Evolutionary conservation across 2,329 filamentous ascomycete genomes (phyloP).

Genomic region (Nothopassalora personata): DNA sequence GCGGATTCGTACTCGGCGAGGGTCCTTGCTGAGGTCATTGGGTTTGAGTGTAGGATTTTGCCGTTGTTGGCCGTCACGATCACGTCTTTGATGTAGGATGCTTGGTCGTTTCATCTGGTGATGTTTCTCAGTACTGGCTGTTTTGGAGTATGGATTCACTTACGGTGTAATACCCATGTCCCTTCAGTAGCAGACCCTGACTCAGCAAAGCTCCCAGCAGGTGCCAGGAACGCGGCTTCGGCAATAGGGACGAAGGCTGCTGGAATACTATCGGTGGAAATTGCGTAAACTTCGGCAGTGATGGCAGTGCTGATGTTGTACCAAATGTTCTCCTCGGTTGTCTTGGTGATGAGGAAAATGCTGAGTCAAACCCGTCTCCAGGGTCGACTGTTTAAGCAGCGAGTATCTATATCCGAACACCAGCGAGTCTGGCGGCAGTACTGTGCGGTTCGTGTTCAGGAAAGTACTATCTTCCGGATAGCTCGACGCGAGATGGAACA

Average conservation of each 20-base stretch:
- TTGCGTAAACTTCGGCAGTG: slow-evolving; percentile 24
- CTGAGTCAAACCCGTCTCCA: slow-evolving; percentile 26
- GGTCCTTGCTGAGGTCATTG: slow-evolving; percentile 23
- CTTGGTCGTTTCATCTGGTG: neutral
- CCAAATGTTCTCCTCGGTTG: slow-evolving; percentile 35
- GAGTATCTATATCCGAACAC: slow-evolving; percentile 33
- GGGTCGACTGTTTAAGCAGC: slow-evolving; percentile 36
- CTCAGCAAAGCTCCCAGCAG: neutral
- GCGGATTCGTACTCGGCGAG: slow-evolving; percentile 38
- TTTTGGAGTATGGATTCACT: no score
- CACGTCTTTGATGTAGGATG: slow-evolving; percentile 34
- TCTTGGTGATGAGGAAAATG: slow-evolving; percentile 25
- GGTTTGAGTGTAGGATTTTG: slow-evolving; percentile 31
- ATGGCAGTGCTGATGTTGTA: slow-evolving; percentile 36
- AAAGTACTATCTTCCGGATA: slow-evolving; percentile 24
- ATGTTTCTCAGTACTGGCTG: no score
- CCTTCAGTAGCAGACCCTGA: no score
- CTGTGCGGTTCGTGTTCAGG: slow-evolving; percentile 34
- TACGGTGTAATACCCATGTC: no score
- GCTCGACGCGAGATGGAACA: slow-evolving; percentile 27
- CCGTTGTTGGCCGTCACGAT: slow-evolving; percentile 28
- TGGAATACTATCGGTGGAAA: slow-evolving; percentile 26
- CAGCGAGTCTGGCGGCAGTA: slow-evolving; percentile 35
- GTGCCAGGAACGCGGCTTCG: slow-evolving; percentile 17
- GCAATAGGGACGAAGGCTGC: slow-evolving; percentile 22